phyloP scores from a whole-genome alignment of 345 rosid genomes.

The Euphorbia tirucalli region DNA sequence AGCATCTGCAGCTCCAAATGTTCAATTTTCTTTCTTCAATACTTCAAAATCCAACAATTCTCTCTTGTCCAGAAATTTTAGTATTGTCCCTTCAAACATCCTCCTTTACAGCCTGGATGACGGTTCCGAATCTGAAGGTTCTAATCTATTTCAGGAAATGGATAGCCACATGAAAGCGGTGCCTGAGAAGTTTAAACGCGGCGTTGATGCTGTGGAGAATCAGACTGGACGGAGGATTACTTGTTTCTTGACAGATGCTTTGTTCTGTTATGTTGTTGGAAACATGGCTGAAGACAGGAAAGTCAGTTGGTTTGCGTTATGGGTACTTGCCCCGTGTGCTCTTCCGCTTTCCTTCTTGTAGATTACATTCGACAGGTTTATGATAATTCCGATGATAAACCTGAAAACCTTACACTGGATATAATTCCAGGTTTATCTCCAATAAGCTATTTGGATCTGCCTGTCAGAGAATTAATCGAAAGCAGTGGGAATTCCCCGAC shows the following conservation, averaged over 20 bases:
- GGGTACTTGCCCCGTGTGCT: not conserved
- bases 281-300: constrained; percentile 4
- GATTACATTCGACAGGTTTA: not conserved
- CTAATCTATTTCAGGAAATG: not conserved
- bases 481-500: too few species aligned
- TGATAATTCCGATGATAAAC: not conserved
- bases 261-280: not conserved
- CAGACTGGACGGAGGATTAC: not conserved
- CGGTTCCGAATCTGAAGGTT: not conserved
- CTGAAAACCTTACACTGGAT: not conserved
- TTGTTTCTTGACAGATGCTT: not conserved
- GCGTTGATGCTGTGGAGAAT: not conserved
- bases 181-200: not conserved
- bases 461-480: too few species aligned
- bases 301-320: constrained; percentile 3
- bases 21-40: constrained; percentile 2
- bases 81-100: not conserved
- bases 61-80: not conserved
- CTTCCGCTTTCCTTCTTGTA: not conserved
- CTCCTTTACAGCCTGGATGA: not conserved
- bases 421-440: too few species aligned
- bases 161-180: not conserved
- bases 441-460: too few species aligned
- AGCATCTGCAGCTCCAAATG: not conserved
- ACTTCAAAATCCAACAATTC: not conserved